Evolutionary conservation across 2,329 filamentous ascomycete genomes (phyloP).

Genomic region (Cladosporium sp.): DNA sequence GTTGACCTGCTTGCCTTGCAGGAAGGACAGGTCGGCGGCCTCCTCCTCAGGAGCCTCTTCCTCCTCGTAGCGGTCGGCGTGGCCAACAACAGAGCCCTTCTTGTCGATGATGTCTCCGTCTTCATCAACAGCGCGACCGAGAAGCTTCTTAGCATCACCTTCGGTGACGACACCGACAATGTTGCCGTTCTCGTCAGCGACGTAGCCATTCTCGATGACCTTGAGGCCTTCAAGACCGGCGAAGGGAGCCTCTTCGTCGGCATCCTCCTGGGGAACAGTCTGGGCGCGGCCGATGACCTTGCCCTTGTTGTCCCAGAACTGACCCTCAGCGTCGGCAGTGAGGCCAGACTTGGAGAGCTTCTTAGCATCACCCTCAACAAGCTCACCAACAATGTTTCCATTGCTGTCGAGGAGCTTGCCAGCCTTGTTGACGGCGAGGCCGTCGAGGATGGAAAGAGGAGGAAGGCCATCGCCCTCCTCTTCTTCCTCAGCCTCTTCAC

Average conservation of each 20-base stretch:
- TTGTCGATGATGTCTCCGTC: constrained; percentile 56
- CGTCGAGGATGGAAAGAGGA: constrained; percentile 52
- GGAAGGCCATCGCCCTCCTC: constrained; percentile 42
- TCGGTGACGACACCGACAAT: constrained; percentile 51
- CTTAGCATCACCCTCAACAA: constrained; percentile 53
- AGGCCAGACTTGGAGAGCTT: constrained; percentile 52
- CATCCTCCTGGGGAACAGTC: constrained; percentile 48
- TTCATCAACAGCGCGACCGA: constrained; percentile 52
- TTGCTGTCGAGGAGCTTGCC: constrained; percentile 52
- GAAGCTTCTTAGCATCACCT: constrained; percentile 53
- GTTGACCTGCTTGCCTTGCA: constrained; percentile 51
- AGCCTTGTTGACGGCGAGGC: constrained; percentile 51
- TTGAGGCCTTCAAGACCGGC: constrained; percentile 53
- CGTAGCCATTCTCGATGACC: constrained; percentile 52
- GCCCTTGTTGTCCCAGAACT: constrained; percentile 57
- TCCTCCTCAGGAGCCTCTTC: constrained; percentile 50
- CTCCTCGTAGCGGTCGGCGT: constrained; percentile 58
- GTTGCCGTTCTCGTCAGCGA: constrained; percentile 53
- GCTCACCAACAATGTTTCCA: constrained; percentile 50
- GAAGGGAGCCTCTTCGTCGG: constrained; percentile 51
- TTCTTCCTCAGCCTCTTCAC: constrained; percentile 36
- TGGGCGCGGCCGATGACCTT: constrained; percentile 53
- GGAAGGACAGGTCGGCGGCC: constrained; percentile 45
- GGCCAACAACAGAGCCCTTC: constrained; percentile 54
- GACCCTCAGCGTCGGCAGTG: constrained; percentile 48